phyloP scores from a whole-genome alignment of 352 stramenopile genomes.

The Pythium utonaiense region DNA sequence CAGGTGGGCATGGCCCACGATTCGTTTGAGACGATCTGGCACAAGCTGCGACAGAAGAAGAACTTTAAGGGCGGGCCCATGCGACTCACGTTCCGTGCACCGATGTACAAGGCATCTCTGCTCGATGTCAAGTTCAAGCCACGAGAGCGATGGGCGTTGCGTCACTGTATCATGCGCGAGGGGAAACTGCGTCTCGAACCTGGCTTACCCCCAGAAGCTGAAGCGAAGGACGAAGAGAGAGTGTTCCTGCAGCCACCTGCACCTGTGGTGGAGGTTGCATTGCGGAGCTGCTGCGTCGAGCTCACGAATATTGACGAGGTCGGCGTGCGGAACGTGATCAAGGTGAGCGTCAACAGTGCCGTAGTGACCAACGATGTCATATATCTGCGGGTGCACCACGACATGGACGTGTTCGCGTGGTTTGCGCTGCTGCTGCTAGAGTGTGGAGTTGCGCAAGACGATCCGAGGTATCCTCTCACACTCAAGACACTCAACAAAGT shows the following conservation, averaged over 20 bases:
- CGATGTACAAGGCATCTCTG: constrained; percentile 33
- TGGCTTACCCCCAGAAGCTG: neutral
- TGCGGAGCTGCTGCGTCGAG: constrained; percentile 50
- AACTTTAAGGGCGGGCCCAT: constrained; percentile 40
- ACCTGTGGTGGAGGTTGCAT: constrained; percentile 26
- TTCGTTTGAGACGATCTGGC: constrained; percentile 70
- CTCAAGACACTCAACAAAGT: constrained; percentile 20
- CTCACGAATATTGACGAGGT: constrained; percentile 40
- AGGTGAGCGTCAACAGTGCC: constrained; percentile 23
- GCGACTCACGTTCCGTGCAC: constrained; percentile 49
- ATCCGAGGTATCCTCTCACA: constrained; percentile 35
- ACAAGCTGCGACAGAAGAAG: constrained; percentile 56
- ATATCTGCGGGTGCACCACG: constrained; percentile 39
- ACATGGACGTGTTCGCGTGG: constrained; percentile 51
- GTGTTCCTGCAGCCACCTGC: neutral
- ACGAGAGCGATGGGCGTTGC: constrained; percentile 36
- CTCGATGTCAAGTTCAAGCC: constrained; percentile 34
- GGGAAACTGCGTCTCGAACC: constrained; percentile 32
- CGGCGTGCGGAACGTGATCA: constrained; percentile 38
- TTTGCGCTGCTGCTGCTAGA: constrained; percentile 55
- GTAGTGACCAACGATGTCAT: constrained; percentile 16
- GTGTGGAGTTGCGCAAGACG: constrained; percentile 43
- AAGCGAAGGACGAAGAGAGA: neutral
- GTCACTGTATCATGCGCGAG: constrained; percentile 32
- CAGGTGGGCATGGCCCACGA: constrained; percentile 65